phyloP scores from a whole-genome alignment of 2,329 filamentous ascomycete genomes.

The Aspergillus chevalieri region DNA sequence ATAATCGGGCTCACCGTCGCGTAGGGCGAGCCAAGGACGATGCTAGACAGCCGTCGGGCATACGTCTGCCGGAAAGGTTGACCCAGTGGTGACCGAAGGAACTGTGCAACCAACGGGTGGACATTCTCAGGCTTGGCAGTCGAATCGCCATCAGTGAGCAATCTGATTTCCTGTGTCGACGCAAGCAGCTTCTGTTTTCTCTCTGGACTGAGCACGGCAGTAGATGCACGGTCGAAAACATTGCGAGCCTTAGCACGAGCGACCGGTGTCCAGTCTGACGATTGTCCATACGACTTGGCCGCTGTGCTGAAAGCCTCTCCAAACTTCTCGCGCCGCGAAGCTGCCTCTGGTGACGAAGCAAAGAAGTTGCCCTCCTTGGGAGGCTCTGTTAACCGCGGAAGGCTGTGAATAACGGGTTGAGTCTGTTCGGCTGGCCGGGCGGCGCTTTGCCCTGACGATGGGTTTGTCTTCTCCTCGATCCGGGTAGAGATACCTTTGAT shows the following conservation, averaged over 20 bases:
- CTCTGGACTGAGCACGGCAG: constrained; percentile 34
- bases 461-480: constrained; percentile 57
- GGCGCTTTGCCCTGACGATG: constrained; percentile 26
- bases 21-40: constrained; percentile 68
- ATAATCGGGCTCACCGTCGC: constrained; percentile 63
- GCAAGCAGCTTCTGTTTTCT: constrained; percentile 32
- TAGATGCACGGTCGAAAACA: constrained; percentile 33
- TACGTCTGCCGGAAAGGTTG: constrained; percentile 66
- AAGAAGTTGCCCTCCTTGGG: constrained; percentile 46
- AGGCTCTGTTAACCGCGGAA: constrained; percentile 46
- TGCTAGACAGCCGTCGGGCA: constrained; percentile 56
- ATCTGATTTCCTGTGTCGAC: constrained; percentile 33
- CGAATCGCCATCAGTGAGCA: constrained; percentile 25
- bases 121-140: constrained; percentile 45
- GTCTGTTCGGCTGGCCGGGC: constrained; percentile 39
- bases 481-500: constrained; percentile 62
- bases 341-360: constrained; percentile 33
- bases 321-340: constrained; percentile 30
- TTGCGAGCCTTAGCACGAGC: constrained; percentile 34
- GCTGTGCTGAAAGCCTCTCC: constrained; percentile 39
- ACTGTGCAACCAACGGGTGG: constrained; percentile 42
- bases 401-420: constrained; percentile 34
- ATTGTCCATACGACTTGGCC: constrained; percentile 42
- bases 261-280: constrained; percentile 38
- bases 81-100: constrained; percentile 53